Evolutionary conservation across 306 rosid species (phyloP).

Genomic region (Sphenostylis stenocarpa): DNA sequence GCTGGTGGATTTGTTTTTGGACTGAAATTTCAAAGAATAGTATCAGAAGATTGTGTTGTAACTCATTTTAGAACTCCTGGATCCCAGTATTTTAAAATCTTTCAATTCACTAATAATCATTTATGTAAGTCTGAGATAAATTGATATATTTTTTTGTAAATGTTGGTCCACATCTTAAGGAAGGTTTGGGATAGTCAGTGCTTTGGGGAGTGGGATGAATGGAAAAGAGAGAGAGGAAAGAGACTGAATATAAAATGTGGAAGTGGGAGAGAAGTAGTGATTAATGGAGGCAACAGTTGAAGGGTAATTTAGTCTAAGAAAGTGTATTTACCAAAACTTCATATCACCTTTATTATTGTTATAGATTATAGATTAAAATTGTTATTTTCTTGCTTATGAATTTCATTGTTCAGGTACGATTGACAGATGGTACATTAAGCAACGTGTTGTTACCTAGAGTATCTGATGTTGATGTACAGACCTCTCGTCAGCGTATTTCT

Average conservation of each 20-base stretch:
- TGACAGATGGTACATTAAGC: slow-evolving; percentile 61
- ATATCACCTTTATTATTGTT: not conserved
- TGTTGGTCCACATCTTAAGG: not conserved
- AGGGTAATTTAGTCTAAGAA: not conserved
- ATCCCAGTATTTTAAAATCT: slow-evolving; percentile 8
- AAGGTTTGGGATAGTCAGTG: not conserved
- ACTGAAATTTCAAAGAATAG: slow-evolving; percentile 11
- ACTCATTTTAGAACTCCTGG: not conserved
- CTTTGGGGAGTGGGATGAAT: not conserved
- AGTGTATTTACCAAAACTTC: not conserved
- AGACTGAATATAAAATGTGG: not conserved
- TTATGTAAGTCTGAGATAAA: not conserved
- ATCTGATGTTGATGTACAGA: slow-evolving; percentile 79
- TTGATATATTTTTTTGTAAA: not conserved
- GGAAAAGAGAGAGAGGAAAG: not conserved
- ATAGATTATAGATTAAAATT: not conserved
- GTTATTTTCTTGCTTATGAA: slow-evolving; percentile 27
- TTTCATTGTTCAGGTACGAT: slow-evolving; percentile 58
- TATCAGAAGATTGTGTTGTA: slow-evolving; percentile 6
- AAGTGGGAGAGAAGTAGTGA: not conserved
- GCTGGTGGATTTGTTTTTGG: slow-evolving; percentile 17
- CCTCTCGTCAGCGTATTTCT: slow-evolving; percentile 80
- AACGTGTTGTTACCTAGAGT: slow-evolving; percentile 63
- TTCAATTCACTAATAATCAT: not conserved
- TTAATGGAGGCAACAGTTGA: not conserved